These are phyloP conservation scores for Tetrastigma voinierianum DNA, from an alignment of 164 flowering plant genomes.

Conservation along the genomic window DNA sequence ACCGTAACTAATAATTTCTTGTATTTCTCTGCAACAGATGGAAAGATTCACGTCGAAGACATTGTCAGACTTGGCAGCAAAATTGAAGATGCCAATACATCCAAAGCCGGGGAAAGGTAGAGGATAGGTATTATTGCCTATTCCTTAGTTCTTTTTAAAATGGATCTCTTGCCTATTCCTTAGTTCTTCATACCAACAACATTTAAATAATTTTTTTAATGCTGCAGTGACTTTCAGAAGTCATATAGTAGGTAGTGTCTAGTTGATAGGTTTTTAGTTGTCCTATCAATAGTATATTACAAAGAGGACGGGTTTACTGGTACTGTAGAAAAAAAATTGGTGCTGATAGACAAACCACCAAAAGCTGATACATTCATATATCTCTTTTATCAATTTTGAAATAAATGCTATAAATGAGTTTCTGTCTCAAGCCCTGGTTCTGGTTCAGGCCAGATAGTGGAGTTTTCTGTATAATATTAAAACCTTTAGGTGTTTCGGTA, in stretches of 20 bases:
- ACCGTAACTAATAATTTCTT: not conserved
- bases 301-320: not conserved
- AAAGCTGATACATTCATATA: too few relatives aligned
- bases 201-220: not conserved
- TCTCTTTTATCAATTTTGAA: too few relatives aligned
- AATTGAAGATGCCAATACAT: constrained; percentile 38
- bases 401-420: too few relatives aligned
- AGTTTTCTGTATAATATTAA: too few relatives aligned
- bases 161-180: not conserved
- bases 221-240: not conserved
- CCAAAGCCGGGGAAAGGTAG: constrained; percentile 18
- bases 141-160: too few relatives aligned
- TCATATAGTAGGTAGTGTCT: too few relatives aligned
- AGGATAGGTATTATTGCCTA: too few relatives aligned
- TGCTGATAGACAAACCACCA: too few relatives aligned
- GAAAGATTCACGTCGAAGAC: constrained; percentile 75
- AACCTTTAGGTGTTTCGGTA: too few relatives aligned
- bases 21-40: constrained; percentile 42
- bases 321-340: constrained; percentile 1
- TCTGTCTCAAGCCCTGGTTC: too few relatives aligned
- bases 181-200: not conserved
- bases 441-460: too few relatives aligned
- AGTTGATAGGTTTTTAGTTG: not conserved
- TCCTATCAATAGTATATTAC: not conserved
- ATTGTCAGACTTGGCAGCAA: constrained; percentile 58